Base-by-base conservation (phyloP, 1,284 basidiomycete genomes). In the Heterobasidion annosum region DNA sequence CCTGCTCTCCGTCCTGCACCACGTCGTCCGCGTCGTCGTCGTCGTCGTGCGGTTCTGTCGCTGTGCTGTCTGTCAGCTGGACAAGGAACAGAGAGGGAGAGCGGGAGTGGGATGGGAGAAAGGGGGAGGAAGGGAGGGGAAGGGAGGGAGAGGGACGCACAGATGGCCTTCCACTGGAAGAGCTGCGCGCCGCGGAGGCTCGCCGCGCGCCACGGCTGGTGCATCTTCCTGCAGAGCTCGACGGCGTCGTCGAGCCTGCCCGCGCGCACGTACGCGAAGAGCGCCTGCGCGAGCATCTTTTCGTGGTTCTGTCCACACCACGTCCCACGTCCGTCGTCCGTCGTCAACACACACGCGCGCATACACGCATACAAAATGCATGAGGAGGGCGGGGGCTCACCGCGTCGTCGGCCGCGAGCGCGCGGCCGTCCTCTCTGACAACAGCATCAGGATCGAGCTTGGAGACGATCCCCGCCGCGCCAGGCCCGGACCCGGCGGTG, bases 181-280 rank as follows among this genome's bases (percentile, higher is more conserved):
- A 91, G 64, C 37, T 81, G 66, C 0, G 89, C 85, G 1, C 93
- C 93, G 4, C 87, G 80, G 34, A 96, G 81, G 55, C 85, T 89
- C 0, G 91, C 91, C 0, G 92, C 91, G 34, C 93, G 78, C 95
- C 95, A 98, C 2, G 91, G 87, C 61, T 96, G 91, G 58, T 93
- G 86, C 0, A 90, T 87, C 62, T 84, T 85, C 59, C 85, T 73
- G 65, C 92, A 96, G 12, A 95, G 71, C 43, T 91, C 86, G 8
- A 95, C 75, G 0, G 94, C 95, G 16, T 89, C 83, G 33, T 88
- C 88, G 16, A 97, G 69, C 59, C 86, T 76, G 15, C 96, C 96
- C 3, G 88, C 83, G 35, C 93, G 81, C 8, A 93, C 74, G 60
- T 87, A 87, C 37, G 83, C 79, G 68, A 91, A 94, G 15, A 95